A percentile compares a stretch with the other conserved stretches of the same genome.
phyloP scores from a whole-genome alignment of 1,284 basidiomycete genomes.

The Pterulicium gracile region DNA sequence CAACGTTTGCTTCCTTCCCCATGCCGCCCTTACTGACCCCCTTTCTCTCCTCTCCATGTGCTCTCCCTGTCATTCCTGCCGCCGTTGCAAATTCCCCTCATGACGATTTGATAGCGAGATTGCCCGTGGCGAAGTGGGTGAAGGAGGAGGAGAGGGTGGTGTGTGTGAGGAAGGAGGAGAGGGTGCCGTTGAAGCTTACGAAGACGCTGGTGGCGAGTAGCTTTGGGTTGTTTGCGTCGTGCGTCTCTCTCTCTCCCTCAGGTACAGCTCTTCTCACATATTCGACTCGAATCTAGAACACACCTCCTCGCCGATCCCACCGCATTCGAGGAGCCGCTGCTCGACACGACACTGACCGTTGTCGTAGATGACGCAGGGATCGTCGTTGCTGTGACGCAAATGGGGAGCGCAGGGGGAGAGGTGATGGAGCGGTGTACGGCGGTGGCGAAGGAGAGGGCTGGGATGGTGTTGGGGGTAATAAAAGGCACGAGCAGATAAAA shows the following conservation, averaged over 20 bases:
- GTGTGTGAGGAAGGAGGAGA: slow-evolving; percentile 45
- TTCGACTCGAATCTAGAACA: slow-evolving; percentile 27
- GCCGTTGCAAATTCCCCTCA: background rate
- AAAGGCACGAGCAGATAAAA: too few relatives aligned
- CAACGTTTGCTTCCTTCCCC: too few relatives aligned
- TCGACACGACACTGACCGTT: slow-evolving; percentile 61
- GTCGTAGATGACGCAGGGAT: slow-evolving; percentile 45
- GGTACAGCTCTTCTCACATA: background rate
- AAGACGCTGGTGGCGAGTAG: slow-evolving; percentile 53
- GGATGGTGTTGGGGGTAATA: background rate
- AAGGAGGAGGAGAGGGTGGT: slow-evolving; percentile 55
- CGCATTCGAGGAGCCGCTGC: slow-evolving; percentile 81
- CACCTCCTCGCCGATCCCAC: slow-evolving; percentile 77
- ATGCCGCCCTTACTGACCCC: too few relatives aligned
- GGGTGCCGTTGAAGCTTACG: slow-evolving; percentile 34
- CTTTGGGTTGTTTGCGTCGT: slow-evolving; percentile 81
- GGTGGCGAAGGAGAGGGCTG: background rate
- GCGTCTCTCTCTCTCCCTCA: slow-evolving; percentile 17
- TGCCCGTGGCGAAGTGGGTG: slow-evolving; percentile 69
- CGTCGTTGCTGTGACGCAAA: slow-evolving; percentile 48
- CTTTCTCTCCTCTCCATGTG: background rate
- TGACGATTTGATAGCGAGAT: slow-evolving; percentile 36
- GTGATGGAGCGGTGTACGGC: background rate
- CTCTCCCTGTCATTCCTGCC: background rate
- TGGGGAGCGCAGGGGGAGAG: slow-evolving; percentile 25